Conservation (phyloP, 305 asterid genomes). For the Solanum chacoense region DNA sequence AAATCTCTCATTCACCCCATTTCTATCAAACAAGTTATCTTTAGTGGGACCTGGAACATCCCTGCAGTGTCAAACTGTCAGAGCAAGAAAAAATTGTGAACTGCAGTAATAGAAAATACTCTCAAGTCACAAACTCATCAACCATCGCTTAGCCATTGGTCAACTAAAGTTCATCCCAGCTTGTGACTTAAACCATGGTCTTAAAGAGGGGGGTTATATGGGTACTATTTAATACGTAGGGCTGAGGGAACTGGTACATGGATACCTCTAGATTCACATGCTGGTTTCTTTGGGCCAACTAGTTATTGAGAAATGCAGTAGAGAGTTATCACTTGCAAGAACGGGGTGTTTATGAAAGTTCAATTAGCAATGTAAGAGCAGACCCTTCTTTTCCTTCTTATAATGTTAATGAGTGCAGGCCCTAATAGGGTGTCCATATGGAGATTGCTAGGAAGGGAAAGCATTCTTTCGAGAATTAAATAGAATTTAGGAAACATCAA, state of each 20-base stretch:
- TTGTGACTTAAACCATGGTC: background rate
- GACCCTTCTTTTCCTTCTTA: background rate
- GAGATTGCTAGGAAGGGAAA: background rate
- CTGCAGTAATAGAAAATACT: background rate
- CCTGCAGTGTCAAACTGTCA: conserved; percentile 44
- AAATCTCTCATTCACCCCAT: conserved; percentile 30
- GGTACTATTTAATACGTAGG: background rate
- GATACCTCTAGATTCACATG: background rate
- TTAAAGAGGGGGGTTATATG: background rate
- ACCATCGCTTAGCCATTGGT: background rate
- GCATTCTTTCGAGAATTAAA: background rate
- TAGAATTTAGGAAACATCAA: background rate
- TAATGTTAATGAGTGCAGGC: background rate
- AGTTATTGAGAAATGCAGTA: background rate
- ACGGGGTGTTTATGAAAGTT: background rate
- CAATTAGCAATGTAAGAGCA: background rate
- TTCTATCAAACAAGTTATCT: conserved; percentile 41
- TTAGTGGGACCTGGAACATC: conserved; percentile 34
- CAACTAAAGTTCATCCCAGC: background rate
- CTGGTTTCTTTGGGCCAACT: background rate
- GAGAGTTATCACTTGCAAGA: background rate
- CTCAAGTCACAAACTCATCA: background rate
- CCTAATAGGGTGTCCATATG: background rate
- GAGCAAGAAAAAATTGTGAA: background rate
- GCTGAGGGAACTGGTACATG: background rate